Percentiles rank a stretch among this genome's conserved stretches.
Conservation (phyloP, 2,329 filamentous ascomycete genomes). For the Fusarium chaquense region DNA sequence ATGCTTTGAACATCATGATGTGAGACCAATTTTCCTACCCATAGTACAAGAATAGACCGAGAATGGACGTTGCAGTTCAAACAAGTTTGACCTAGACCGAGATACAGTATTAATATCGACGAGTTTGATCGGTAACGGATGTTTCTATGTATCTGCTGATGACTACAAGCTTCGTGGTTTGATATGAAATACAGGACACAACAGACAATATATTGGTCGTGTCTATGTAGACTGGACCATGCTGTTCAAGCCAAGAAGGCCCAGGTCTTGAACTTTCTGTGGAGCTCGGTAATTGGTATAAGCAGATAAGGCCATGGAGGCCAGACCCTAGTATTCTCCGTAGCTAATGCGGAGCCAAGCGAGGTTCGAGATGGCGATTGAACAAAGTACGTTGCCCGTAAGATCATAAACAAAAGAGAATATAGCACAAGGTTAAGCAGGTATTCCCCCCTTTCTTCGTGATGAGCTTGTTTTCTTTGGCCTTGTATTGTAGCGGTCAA, state of each 20-base stretch:
- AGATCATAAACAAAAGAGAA: not conserved
- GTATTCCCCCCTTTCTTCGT: not conserved
- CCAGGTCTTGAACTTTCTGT: not conserved
- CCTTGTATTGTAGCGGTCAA: not conserved
- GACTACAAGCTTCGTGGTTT: not conserved
- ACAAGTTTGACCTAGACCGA: conserved; percentile 1
- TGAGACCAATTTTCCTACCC: not conserved
- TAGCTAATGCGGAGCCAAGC: conserved; percentile 17
- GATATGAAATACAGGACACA: not conserved
- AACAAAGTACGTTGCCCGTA: not conserved
- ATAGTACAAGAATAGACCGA: not conserved
- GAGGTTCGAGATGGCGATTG: conserved; percentile 21
- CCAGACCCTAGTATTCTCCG: conserved; percentile 31
- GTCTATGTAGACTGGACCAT: not conserved
- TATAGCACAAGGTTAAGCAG: not conserved
- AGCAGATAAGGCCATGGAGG: conserved; percentile 13
- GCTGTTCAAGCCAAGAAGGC: conserved; percentile 10
- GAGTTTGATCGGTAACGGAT: not conserved
- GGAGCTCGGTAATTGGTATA: conserved; percentile 28
- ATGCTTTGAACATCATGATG: not conserved
- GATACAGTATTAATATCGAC: not conserved
- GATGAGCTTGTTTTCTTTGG: not conserved
- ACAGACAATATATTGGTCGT: not conserved
- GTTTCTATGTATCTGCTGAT: not conserved
- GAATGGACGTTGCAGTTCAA: not conserved